Evolutionary conservation across 768 basidiomycete genomes (phyloP).

Genomic region (Mycena belliarum): DNA sequence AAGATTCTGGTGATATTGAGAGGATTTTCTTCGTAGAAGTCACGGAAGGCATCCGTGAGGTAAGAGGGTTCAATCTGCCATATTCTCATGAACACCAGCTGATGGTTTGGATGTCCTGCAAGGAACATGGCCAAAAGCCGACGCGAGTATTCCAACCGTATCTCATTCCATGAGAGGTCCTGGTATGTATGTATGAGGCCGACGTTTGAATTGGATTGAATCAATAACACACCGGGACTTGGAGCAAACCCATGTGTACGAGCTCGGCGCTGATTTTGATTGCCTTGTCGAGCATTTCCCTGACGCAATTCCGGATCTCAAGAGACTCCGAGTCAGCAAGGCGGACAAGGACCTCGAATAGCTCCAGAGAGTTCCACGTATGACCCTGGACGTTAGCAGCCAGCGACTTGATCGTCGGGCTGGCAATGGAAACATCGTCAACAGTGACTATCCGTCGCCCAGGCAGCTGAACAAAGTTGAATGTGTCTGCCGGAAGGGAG

Average conservation of each 20-base stretch:
- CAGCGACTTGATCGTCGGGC: slow-evolving; percentile 89
- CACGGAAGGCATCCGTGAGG: slow-evolving; percentile 84
- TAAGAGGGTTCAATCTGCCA: slow-evolving; percentile 90
- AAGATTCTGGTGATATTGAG: slow-evolving; percentile 93
- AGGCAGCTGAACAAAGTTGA: slow-evolving; percentile 89
- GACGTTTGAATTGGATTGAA: background rate
- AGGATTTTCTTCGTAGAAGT: slow-evolving; percentile 90
- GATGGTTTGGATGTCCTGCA: slow-evolving; percentile 90
- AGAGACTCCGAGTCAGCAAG: slow-evolving; percentile 69
- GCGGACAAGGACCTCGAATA: slow-evolving; percentile 86
- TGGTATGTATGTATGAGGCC: slow-evolving; percentile 28
- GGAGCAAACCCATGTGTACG: slow-evolving; percentile 89
- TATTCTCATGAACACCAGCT: slow-evolving; percentile 95
- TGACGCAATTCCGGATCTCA: slow-evolving; percentile 75
- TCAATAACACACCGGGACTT: slow-evolving; percentile 84
- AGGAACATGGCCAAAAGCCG: slow-evolving; percentile 89
- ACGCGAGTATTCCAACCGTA: slow-evolving; percentile 83
- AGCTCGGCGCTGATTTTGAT: slow-evolving; percentile 92
- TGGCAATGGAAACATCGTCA: slow-evolving; percentile 82
- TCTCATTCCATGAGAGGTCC: slow-evolving; percentile 86
- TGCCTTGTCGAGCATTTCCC: slow-evolving; percentile 92
- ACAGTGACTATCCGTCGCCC: slow-evolving; percentile 83
- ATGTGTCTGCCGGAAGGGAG: slow-evolving; percentile 85
- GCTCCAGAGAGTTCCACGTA: slow-evolving; percentile 92
- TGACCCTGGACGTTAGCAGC: slow-evolving; percentile 90